Conservation (phyloP, 2,329 filamentous ascomycete species). For the Lasiodiplodia citricola region DNA sequence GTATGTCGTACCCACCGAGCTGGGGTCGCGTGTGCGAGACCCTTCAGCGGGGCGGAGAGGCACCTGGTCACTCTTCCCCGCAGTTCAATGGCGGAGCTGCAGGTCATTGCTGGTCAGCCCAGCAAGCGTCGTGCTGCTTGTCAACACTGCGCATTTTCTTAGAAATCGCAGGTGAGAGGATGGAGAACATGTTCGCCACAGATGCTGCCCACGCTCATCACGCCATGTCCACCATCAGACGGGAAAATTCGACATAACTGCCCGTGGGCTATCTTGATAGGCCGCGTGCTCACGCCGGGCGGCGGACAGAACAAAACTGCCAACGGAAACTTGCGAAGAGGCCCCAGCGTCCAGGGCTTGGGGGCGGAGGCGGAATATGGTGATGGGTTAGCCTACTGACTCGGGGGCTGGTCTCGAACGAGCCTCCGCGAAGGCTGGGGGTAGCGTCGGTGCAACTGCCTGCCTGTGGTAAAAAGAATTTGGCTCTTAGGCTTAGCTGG, state of each 20-base stretch:
- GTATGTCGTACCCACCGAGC: background rate
- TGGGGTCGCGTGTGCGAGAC: background rate
- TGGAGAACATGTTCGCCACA: background rate
- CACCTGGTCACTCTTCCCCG: background rate
- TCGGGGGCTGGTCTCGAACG: constrained; percentile 17
- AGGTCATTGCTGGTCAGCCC: constrained; percentile 3
- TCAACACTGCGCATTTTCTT: background rate
- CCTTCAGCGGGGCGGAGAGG: background rate
- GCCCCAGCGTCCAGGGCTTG: background rate
- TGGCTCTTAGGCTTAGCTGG: background rate
- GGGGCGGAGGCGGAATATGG: background rate
- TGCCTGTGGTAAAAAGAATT: constrained; percentile 12
- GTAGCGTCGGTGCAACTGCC: constrained; percentile 19
- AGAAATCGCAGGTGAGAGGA: background rate
- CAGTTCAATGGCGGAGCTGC: background rate
- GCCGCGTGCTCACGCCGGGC: background rate
- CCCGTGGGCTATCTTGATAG: constrained; percentile 15
- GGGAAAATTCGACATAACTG: background rate
- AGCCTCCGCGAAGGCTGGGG: background rate
- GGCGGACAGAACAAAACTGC: constrained; percentile 17
- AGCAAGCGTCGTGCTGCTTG: background rate
- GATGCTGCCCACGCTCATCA: background rate
- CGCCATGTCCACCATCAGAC: background rate
- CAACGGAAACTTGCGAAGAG: background rate
- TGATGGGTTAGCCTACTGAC: background rate